Evolutionary conservation across 129 eudicot genomes (phyloP).

Genomic region (Centaurea solstitialis): DNA sequence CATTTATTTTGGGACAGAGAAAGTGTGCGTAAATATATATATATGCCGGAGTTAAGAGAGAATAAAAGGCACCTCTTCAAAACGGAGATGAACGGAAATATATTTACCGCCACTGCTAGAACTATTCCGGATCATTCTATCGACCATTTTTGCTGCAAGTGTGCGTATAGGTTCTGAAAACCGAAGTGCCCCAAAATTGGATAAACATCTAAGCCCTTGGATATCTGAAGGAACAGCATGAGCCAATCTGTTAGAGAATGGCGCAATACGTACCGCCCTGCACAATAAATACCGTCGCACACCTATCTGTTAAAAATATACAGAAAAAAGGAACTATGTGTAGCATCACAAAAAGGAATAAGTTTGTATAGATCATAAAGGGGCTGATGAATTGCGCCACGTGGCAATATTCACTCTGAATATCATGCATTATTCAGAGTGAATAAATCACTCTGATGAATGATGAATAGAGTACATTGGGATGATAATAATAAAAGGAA

Average conservation of each 20-base stretch:
- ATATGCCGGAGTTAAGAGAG: background rate
- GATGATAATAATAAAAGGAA: background rate
- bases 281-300: conserved; percentile 23
- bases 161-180: conserved; percentile 92
- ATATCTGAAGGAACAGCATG: conserved; percentile 88
- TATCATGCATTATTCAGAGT: no score
- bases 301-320: conserved; percentile 10
- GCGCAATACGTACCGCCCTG: conserved; percentile 99
- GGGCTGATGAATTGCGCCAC: no score
- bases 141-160: conserved; percentile 96
- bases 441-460: no score
- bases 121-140: conserved; percentile 79
- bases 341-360: background rate
- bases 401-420: no score
- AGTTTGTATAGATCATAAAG: background rate
- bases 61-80: conserved; percentile 72
- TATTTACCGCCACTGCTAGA: conserved; percentile 80
- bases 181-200: conserved; percentile 94
- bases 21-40: background rate
- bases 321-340: background rate
- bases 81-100: conserved; percentile 97
- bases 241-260: conserved; percentile 96
- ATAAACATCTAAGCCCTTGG: conserved; percentile 87
- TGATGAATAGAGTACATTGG: background rate
- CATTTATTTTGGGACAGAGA: background rate